A percentile compares a stretch with the other conserved stretches of the same genome.
These are phyloP conservation scores for Clonostachys rosea DNA, from an alignment of 2,329 filamentous ascomycete species.

Conservation along the genomic window DNA sequence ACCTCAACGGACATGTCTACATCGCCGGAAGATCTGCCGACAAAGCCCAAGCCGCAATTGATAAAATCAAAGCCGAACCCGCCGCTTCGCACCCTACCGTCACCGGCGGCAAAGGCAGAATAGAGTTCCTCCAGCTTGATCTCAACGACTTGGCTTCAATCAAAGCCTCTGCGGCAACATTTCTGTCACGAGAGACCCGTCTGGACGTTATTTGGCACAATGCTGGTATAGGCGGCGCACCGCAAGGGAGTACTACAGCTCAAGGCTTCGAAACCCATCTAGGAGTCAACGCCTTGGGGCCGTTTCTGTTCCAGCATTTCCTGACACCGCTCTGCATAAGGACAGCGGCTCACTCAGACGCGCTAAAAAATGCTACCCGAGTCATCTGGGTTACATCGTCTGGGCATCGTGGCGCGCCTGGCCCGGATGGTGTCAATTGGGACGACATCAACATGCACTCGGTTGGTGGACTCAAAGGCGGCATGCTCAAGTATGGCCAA, in stretches of 20 bases:
- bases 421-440: too few relatives aligned
- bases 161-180: constrained; percentile 14
- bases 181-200: constrained; percentile 11
- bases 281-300: constrained; percentile 2
- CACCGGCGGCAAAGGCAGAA: constrained; percentile 11
- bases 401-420: neutral
- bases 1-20: constrained; percentile 42
- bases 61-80: constrained; percentile 19
- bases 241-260: neutral
- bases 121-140: constrained; percentile 34
- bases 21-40: constrained; percentile 35
- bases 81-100: too few relatives aligned
- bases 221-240: constrained; percentile 15
- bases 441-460: too few relatives aligned
- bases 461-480: too few relatives aligned
- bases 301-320: constrained; percentile 2
- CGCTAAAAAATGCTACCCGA: constrained; percentile 7
- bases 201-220: constrained; percentile 33
- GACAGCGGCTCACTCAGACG: constrained; percentile 7
- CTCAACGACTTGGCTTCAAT: constrained; percentile 21
- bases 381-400: constrained; percentile 12
- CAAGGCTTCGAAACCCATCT: constrained; percentile 5
- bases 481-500: constrained; percentile 16
- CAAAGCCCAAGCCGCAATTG: constrained; percentile 33
- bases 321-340: neutral